Conservation (phyloP, 306 rosid species). For the Ammopiptanthus mongolicus region DNA sequence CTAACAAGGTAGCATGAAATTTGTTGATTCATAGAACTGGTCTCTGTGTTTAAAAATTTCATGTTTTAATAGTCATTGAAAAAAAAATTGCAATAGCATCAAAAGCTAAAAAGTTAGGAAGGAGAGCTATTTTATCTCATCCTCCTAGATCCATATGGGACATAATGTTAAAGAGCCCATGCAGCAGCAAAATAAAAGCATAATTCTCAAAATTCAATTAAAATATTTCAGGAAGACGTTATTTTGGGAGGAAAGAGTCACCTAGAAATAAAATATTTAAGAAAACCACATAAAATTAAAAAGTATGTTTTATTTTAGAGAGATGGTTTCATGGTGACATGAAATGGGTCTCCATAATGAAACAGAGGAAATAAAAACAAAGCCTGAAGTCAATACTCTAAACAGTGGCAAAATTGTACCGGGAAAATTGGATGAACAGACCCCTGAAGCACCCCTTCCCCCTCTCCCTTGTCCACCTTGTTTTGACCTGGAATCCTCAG, state of each 20-base stretch:
- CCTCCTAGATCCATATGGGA: not conserved
- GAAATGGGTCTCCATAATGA: not conserved
- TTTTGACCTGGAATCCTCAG: conserved; percentile 44
- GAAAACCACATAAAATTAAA: not conserved
- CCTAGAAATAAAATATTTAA: not conserved
- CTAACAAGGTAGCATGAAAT: not conserved
- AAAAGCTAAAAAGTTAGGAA: not conserved
- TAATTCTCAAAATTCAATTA: not conserved
- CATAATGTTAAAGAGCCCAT: not conserved
- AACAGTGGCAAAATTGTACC: conserved; percentile 18
- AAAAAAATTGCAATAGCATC: not conserved
- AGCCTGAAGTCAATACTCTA: not conserved
- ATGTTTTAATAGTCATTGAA: not conserved
- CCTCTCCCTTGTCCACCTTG: conserved; percentile 53
- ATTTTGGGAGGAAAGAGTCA: not conserved
- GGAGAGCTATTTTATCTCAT: not conserved
- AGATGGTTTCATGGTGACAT: not conserved
- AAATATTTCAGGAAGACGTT: not conserved
- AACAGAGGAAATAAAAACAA: conserved; percentile 1
- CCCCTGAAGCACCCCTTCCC: conserved; percentile 59
- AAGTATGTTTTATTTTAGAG: not conserved
- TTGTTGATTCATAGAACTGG: not conserved
- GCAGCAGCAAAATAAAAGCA: not conserved
- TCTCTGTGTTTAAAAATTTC: not conserved
- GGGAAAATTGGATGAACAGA: conserved; percentile 34